Conservation (phyloP, 2,329 filamentous ascomycete species). For the Aureobasidium lini region DNA sequence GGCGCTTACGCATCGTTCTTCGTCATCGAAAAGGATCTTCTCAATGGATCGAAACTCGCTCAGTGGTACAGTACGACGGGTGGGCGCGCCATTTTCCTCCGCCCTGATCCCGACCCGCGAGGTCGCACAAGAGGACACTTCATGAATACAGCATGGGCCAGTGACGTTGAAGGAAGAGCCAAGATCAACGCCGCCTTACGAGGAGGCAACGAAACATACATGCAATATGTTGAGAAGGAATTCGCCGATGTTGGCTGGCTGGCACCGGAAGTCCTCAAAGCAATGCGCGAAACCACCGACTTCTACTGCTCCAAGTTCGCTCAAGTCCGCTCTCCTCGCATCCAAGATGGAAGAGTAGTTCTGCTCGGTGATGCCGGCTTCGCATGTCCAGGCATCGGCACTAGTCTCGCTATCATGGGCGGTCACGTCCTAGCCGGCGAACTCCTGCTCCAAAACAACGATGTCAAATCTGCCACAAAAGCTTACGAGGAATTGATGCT, state of each 20-base stretch:
- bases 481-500: conserved; percentile 40
- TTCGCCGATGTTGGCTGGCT: conserved; percentile 21
- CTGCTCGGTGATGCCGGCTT: conserved; percentile 37
- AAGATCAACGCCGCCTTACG: conserved; percentile 36
- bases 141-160: conserved; percentile 30
- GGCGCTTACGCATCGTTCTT: conserved; percentile 40
- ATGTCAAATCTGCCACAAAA: conserved; percentile 32
- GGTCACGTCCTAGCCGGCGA: conserved; percentile 53
- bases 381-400: conserved; percentile 29
- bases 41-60: conserved; percentile 32
- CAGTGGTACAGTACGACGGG: conserved; percentile 31
- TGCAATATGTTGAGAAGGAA: conserved; percentile 23
- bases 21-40: conserved; percentile 32
- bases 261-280: conserved; percentile 16
- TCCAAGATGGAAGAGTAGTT: conserved; percentile 30
- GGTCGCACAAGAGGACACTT: conserved; percentile 26
- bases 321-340: conserved; percentile 28
- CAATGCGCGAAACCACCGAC: conserved; percentile 18
- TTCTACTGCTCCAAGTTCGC: conserved; percentile 24
- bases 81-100: conserved; percentile 33
- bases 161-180: conserved; percentile 22
- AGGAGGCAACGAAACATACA: conserved; percentile 30
- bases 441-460: conserved; percentile 22
- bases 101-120: conserved; percentile 26
- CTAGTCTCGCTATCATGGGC: conserved; percentile 29